Conservation (phyloP, 2,329 filamentous ascomycete genomes). For the Rachicladosporium sp. region DNA sequence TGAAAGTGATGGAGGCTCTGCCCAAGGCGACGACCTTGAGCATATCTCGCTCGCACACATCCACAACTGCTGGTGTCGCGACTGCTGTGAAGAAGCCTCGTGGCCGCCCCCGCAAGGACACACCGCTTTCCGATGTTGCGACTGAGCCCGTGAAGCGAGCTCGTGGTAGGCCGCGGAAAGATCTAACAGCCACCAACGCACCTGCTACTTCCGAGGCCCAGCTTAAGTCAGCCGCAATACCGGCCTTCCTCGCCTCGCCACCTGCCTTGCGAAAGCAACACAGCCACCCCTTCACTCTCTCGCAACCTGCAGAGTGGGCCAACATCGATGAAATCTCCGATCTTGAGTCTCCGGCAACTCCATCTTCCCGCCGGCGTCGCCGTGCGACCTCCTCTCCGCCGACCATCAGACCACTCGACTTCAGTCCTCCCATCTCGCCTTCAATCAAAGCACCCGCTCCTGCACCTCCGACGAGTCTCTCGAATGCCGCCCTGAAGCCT, state of each 20-base stretch:
- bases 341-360: conserved; percentile 17
- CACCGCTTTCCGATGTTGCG: neutral
- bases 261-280: neutral
- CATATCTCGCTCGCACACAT: conserved; percentile 2
- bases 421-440: conserved; percentile 8
- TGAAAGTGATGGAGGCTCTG: neutral
- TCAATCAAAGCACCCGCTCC: conserved; percentile 3
- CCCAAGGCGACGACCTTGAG: conserved; percentile 2
- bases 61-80: neutral
- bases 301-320: conserved; percentile 13
- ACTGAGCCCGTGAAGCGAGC: conserved; percentile 5
- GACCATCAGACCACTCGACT: conserved; percentile 10
- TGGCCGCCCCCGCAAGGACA: conserved; percentile 15
- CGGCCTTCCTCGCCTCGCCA: neutral
- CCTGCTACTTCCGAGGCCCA: neutral
- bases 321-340: conserved; percentile 24
- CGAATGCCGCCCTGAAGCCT: conserved; percentile 11
- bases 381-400: conserved; percentile 15
- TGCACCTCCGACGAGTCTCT: neutral
- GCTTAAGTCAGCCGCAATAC: neutral
- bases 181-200: neutral
- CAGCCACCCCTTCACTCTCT: conserved; percentile 5
- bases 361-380: conserved; percentile 19
- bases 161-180: conserved; percentile 9
- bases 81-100: conserved; percentile 7